Evolutionary conservation across 139 green algal species (phyloP), one percentile per base, ranked within the genome.

Genomic region (Tetradesmus lagerheimii): DNA sequence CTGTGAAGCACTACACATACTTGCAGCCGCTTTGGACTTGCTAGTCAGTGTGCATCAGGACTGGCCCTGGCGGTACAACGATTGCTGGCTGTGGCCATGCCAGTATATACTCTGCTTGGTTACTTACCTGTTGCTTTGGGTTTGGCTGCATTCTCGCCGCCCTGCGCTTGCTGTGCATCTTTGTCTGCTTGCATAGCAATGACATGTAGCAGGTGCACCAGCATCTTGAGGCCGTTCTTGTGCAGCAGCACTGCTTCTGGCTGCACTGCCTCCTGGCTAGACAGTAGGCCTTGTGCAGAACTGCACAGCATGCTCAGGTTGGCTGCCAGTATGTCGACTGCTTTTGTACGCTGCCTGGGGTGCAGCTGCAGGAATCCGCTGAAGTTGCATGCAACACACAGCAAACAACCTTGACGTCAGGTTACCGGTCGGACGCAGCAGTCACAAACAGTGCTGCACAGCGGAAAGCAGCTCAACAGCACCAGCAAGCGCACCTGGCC

Each of bases 161-260:
- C 84, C 27, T 83, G 12, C 1, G 38, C 39, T 16, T 50, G 14
- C 29, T 89, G n/a, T 27, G 66, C 38, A 47, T 82, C 84, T 31
- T 89, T 81, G 15, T 53, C 16, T 71, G 84, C 84, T 50, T 80
- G 66, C 20, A 43, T 71, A 35, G 85, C 85, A 38, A 89, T 89
- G 3, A 57, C 39, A 74, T 89, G 74, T 8, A 89, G 85, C 39
- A 89, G 71, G 47, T 89, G 53, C 39, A 89, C 85, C 43, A 84
- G 20, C 85, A 89, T 89, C 29, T 50, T 47, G 34, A 89, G 50
- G 71, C 71, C 71, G 66, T 89, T 89, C 16, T n/a, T 43, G 47
- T 89, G 85, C 29, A 41, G 41, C 45, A 78, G 76, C 31, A 82
- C 23, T 35, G 71, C 45, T 37, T 57, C 43, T 45, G 85, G 18